These are phyloP conservation scores for Sequoiadendron giganteum DNA, from an alignment of 75 land plant genomes.

Conservation along the genomic window DNA sequence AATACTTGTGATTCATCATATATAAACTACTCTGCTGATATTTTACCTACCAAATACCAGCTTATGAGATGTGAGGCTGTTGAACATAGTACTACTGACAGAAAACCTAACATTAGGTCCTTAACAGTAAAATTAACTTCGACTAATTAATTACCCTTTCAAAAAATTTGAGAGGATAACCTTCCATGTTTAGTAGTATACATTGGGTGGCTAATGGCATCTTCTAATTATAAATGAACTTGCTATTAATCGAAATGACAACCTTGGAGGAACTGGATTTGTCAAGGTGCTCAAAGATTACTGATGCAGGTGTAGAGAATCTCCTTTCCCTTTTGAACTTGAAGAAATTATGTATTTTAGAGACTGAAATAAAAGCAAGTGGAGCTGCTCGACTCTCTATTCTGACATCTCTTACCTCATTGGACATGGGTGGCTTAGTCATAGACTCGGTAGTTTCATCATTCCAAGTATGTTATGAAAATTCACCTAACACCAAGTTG, in stretches of 20 bases:
- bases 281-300: slow-evolving; percentile 72
- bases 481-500: not conserved
- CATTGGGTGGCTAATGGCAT: not conserved
- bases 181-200: not conserved
- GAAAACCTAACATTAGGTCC: not conserved
- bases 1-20: not conserved
- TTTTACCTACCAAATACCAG: not conserved
- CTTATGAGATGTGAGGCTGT: not conserved
- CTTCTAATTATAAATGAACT: not conserved
- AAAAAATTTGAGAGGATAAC: not conserved
- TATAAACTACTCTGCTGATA: not conserved
- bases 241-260: slow-evolving; percentile 43
- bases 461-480: slow-evolving; percentile 52
- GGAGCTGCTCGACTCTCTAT: slow-evolving; percentile 53
- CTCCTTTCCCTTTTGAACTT: slow-evolving; percentile 49
- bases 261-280: slow-evolving; percentile 68
- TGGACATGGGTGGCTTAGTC: slow-evolving; percentile 92
- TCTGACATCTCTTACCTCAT: slow-evolving; percentile 39
- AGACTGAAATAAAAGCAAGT: slow-evolving; percentile 64
- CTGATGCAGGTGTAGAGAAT: slow-evolving; percentile 70
- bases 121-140: not conserved
- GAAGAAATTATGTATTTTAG: slow-evolving; percentile 64
- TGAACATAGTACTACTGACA: not conserved
- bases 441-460: slow-evolving; percentile 66
- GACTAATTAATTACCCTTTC: not conserved